phyloP scores from a whole-genome alignment of 2,329 filamentous ascomycete species.

The Pseudogymnoascus sp. region DNA sequence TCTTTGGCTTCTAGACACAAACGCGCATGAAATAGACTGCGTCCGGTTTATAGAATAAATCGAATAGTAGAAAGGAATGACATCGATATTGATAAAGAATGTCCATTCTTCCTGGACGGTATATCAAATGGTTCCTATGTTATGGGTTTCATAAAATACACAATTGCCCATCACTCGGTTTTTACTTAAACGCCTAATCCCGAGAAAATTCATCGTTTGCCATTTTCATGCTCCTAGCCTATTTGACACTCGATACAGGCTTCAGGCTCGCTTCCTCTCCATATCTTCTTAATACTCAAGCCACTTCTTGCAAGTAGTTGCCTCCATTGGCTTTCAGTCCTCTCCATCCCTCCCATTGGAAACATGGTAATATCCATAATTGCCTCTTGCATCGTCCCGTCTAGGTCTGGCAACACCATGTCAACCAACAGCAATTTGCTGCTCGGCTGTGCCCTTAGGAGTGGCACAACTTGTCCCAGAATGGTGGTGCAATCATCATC shows the following conservation, averaged over 20 bases:
- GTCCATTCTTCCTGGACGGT: background rate
- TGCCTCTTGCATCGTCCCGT: slow-evolving; percentile 18
- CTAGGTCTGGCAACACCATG: slow-evolving; percentile 19
- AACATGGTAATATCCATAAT: slow-evolving; percentile 20
- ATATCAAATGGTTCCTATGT: background rate
- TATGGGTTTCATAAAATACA: background rate
- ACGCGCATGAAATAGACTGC: background rate
- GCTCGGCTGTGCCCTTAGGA: slow-evolving; percentile 16
- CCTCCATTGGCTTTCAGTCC: slow-evolving; percentile 19
- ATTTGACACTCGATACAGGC: slow-evolving; percentile 13
- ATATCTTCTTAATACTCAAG: slow-evolving; percentile 20
- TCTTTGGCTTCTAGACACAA: background rate
- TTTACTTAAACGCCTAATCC: background rate
- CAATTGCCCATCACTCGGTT: background rate
- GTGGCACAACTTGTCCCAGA: slow-evolving; percentile 15
- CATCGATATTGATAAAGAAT: background rate
- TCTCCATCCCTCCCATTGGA: slow-evolving; percentile 19
- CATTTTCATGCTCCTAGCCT: background rate
- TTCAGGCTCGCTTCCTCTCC: slow-evolving; percentile 19
- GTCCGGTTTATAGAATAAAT: background rate
- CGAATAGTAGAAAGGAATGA: background rate
- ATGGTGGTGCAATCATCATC: slow-evolving; percentile 17
- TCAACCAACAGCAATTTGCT: slow-evolving; percentile 20
- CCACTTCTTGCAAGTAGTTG: slow-evolving; percentile 18
- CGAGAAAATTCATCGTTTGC: background rate